Conservation (phyloP, 2,329 filamentous ascomycete species). For the Akanthomyces uredinophilus region DNA sequence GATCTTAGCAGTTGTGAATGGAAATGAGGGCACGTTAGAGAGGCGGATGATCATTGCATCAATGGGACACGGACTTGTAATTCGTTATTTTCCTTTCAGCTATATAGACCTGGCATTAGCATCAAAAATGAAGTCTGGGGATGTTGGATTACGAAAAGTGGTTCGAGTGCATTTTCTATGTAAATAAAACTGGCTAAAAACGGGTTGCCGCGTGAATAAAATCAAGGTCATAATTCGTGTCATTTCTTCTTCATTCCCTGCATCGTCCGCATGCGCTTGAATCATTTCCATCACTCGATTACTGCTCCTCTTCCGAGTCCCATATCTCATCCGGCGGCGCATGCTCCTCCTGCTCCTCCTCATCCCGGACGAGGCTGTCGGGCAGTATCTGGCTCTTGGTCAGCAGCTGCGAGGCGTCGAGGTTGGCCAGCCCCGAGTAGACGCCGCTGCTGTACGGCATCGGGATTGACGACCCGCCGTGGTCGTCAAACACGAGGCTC, state of each 20-base stretch:
- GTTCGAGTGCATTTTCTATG: background rate
- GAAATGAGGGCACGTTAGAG: background rate
- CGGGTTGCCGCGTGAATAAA: background rate
- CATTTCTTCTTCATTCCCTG: background rate
- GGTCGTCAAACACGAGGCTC: constrained; percentile 23
- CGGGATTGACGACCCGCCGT: constrained; percentile 19
- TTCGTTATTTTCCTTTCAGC: background rate
- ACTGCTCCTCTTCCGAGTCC: constrained; percentile 31
- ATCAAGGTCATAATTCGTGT: background rate
- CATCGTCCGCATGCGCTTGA: background rate
- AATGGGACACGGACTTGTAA: background rate
- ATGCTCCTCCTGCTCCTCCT: constrained; percentile 18
- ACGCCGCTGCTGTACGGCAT: constrained; percentile 10
- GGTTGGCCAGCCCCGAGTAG: background rate
- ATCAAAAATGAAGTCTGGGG: background rate
- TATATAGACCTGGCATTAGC: constrained; percentile 12
- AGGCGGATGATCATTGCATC: background rate
- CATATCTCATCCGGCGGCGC: constrained; percentile 17
- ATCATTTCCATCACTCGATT: background rate
- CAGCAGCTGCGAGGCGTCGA: constrained; percentile 40
- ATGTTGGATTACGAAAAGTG: background rate
- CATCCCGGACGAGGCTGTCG: constrained; percentile 38
- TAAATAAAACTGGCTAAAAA: background rate
- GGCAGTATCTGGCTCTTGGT: constrained; percentile 50
- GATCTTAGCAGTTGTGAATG: background rate